These are phyloP conservation scores for Tulasnella sp. DNA, from an alignment of 768 basidiomycete species.

Conservation along the genomic window DNA sequence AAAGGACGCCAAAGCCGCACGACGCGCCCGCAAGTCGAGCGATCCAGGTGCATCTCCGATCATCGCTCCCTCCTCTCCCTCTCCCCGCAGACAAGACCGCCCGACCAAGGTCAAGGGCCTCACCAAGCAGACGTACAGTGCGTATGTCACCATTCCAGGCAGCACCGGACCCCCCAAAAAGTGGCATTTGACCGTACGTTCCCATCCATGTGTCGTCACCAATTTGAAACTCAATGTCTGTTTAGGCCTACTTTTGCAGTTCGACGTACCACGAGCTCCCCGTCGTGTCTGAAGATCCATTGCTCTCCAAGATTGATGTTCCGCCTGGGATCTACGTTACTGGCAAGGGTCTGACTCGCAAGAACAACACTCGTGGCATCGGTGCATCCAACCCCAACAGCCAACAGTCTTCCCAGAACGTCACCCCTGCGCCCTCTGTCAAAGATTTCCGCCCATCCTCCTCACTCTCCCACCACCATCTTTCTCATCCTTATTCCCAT, in stretches of 20 bases:
- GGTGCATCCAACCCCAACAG: not conserved
- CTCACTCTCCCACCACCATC: not conserved
- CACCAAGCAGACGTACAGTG: slow-evolving; percentile 77
- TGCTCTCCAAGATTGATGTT: slow-evolving; percentile 52
- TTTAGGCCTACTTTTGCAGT: slow-evolving; percentile 32
- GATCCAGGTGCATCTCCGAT: slow-evolving; percentile 23
- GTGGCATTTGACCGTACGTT: slow-evolving; percentile 47
- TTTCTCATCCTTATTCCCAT: slow-evolving; percentile 2
- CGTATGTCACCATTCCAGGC: slow-evolving; percentile 53
- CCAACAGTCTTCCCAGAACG: not conserved
- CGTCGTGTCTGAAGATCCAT: slow-evolving; percentile 60
- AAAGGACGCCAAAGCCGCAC: slow-evolving; percentile 64
- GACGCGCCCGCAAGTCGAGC: slow-evolving; percentile 43
- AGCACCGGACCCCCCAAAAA: slow-evolving; percentile 43
- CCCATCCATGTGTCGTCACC: no score
- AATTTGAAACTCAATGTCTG: slow-evolving; percentile 57
- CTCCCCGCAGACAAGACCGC: slow-evolving; percentile 58
- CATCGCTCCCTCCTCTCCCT: slow-evolving; percentile 19
- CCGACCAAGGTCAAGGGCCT: slow-evolving; percentile 70
- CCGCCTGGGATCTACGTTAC: slow-evolving; percentile 63
- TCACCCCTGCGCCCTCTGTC: not conserved
- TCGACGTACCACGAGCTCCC: slow-evolving; percentile 28
- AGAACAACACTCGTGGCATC: not conserved
- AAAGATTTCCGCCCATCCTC: not conserved
- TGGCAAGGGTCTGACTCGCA: slow-evolving; percentile 36